phyloP scores from a whole-genome alignment of 2,329 filamentous ascomycete species.

The Parafenestella ontariensis region DNA sequence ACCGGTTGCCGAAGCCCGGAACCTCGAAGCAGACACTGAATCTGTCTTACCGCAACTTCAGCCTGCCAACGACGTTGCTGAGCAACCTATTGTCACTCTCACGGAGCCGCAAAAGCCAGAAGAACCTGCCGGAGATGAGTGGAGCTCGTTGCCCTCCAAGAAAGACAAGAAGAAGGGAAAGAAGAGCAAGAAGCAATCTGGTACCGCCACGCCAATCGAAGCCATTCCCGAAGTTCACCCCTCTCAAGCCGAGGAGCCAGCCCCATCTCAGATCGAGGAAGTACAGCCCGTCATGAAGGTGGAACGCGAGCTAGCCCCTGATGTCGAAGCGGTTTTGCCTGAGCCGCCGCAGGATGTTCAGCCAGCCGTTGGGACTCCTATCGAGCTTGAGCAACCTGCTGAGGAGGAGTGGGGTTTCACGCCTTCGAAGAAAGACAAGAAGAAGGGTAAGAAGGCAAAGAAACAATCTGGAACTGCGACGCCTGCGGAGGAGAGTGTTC shows the following conservation, averaged over 20 bases:
- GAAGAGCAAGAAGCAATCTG: conserved; percentile 34
- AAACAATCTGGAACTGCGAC: conserved; percentile 21
- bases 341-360: conserved; percentile 1
- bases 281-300: background rate
- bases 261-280: background rate
- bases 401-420: conserved; percentile 12
- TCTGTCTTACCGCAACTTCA: background rate
- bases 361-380: background rate
- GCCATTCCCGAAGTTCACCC: conserved; percentile 2
- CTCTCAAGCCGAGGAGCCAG: conserved; percentile 3
- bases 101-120: background rate
- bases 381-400: conserved; percentile 2
- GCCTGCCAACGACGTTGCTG: background rate
- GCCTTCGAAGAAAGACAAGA: conserved; percentile 29
- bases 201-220: conserved; percentile 8
- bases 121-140: conserved; percentile 2
- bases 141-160: conserved; percentile 7
- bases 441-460: conserved; percentile 36
- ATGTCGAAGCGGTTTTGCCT: background rate
- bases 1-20: background rate
- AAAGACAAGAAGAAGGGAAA: conserved; percentile 41
- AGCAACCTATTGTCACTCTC: background rate
- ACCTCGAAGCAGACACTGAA: background rate
- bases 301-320: conserved; percentile 3
- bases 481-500: conserved; percentile 9